Percentiles rank a stretch among this genome's conserved stretches.
These are phyloP conservation scores for Nothopassalora personata DNA, from an alignment of 2,329 filamentous ascomycete species.

Conservation along the genomic window DNA sequence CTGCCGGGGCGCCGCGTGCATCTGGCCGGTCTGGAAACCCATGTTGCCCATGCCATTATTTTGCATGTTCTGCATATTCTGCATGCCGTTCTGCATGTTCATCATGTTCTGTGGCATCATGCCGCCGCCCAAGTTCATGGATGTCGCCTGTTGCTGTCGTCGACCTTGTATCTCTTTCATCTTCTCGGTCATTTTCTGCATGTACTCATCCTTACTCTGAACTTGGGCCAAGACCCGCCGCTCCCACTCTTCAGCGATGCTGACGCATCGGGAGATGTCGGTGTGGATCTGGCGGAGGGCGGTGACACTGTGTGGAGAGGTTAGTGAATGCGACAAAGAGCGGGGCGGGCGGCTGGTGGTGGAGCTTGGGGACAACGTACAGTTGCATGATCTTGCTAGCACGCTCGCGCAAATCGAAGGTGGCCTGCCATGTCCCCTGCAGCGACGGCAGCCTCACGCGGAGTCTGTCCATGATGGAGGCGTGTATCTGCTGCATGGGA, in stretches of 20 bases:
- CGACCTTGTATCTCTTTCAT: constrained; percentile 23
- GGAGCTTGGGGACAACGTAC: constrained; percentile 20
- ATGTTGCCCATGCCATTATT: constrained; percentile 12
- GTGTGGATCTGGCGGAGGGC: constrained; percentile 20
- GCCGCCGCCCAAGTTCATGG: constrained; percentile 11
- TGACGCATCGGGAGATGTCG: constrained; percentile 22
- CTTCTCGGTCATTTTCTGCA: constrained; percentile 23
- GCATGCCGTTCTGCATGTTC: constrained; percentile 10
- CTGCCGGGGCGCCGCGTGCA: constrained; percentile 15
- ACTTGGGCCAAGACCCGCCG: constrained; percentile 20
- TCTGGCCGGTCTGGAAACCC: constrained; percentile 18
- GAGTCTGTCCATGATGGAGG: constrained; percentile 25
- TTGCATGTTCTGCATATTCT: constrained; percentile 22
- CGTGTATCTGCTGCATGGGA: constrained; percentile 24
- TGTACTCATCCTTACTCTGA: constrained; percentile 26
- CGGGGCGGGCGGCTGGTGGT: constrained; percentile 1
- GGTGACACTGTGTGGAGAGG: constrained; percentile 16
- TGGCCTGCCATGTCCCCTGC: constrained; percentile 30
- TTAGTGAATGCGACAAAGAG: constrained; percentile 5
- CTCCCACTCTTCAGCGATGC: constrained; percentile 27
- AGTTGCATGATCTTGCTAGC: constrained; percentile 29
- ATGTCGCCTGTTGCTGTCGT: constrained; percentile 15
- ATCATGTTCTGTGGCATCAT: constrained; percentile 29
- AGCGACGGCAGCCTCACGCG: constrained; percentile 16
- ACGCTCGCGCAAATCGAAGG: constrained; percentile 27